Conservation (phyloP, 495 filamentous ascomycete genomes). For the Achaetomiella virescens region DNA sequence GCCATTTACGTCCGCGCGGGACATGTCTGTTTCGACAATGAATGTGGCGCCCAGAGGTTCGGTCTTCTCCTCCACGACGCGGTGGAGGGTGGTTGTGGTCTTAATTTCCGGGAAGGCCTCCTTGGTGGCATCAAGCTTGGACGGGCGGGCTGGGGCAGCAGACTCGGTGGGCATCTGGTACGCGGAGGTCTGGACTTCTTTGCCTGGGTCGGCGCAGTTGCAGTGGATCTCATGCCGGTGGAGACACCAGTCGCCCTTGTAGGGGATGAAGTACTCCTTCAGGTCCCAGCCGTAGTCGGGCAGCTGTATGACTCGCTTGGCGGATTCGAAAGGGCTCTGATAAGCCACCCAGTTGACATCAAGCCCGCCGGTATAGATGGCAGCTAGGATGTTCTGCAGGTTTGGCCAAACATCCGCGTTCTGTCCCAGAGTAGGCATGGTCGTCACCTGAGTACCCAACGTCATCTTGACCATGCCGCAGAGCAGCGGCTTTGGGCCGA, state of each 20-base stretch:
- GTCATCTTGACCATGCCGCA: slow-evolving; percentile 63
- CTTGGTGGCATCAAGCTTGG: neutral
- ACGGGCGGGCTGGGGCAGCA: neutral
- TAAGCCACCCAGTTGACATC: no score
- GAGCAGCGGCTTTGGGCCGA: slow-evolving; percentile 66
- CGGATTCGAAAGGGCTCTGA: no score
- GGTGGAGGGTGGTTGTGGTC: neutral
- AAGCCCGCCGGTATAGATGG: no score
- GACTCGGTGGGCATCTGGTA: neutral
- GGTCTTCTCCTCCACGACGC: neutral
- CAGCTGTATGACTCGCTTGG: no score
- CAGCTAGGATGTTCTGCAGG: slow-evolving; percentile 48
- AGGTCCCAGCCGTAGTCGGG: slow-evolving; percentile 67
- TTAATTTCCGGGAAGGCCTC: neutral
- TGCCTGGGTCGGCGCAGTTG: neutral
- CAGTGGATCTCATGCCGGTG: neutral
- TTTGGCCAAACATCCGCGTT: slow-evolving; percentile 52
- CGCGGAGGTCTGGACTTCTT: neutral
- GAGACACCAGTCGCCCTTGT: slow-evolving; percentile 33
- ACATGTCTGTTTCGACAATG: slow-evolving; percentile 49
- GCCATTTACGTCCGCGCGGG: slow-evolving; percentile 40
- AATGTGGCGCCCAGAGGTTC: slow-evolving; percentile 12
- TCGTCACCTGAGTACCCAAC: slow-evolving; percentile 47
- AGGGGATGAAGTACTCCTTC: slow-evolving; percentile 77
- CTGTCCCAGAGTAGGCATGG: slow-evolving; percentile 44